A percentile compares a stretch with the other conserved stretches of the same genome.
These are phyloP conservation scores for Solanum virginianum DNA, from an alignment of 257 asterid genomes.

Conservation along the genomic window DNA sequence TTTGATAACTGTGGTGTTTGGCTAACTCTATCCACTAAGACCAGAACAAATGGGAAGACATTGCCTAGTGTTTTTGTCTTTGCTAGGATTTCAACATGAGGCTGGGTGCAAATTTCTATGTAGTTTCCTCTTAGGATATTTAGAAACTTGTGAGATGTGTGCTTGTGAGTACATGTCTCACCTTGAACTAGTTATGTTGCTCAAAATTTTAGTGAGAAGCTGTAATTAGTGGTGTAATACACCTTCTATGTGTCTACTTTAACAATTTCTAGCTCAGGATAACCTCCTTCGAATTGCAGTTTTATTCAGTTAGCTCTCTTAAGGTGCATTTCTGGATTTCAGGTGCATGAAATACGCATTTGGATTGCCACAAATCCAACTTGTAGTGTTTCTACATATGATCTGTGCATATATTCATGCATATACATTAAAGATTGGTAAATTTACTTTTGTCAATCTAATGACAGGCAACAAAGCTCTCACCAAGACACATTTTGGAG, in stretches of 20 bases:
- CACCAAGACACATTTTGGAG: slow-evolving; percentile 34
- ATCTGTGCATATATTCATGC: not conserved
- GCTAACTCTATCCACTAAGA: not conserved
- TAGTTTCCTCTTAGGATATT: not conserved
- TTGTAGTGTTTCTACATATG: not conserved
- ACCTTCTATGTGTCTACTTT: not conserved
- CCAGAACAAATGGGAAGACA: not conserved
- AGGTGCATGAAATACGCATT: not conserved
- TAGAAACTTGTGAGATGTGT: not conserved
- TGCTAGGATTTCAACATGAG: not conserved
- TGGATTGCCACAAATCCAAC: not conserved
- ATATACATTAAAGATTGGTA: not conserved
- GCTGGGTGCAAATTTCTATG: not conserved
- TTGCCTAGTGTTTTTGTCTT: not conserved
- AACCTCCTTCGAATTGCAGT: not conserved
- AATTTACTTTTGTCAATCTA: not conserved
- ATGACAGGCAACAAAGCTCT: slow-evolving; percentile 64
- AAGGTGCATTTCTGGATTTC: not conserved
- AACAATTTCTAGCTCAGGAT: not conserved
- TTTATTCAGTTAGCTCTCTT: not conserved
- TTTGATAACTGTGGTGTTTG: no score
- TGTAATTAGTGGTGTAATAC: not conserved
- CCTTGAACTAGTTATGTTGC: not conserved
- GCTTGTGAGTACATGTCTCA: not conserved
- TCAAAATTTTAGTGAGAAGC: not conserved